Evolutionary conservation across 1,284 basidiomycete genomes (phyloP).

Genomic region (Ustilago shanxiensis): DNA sequence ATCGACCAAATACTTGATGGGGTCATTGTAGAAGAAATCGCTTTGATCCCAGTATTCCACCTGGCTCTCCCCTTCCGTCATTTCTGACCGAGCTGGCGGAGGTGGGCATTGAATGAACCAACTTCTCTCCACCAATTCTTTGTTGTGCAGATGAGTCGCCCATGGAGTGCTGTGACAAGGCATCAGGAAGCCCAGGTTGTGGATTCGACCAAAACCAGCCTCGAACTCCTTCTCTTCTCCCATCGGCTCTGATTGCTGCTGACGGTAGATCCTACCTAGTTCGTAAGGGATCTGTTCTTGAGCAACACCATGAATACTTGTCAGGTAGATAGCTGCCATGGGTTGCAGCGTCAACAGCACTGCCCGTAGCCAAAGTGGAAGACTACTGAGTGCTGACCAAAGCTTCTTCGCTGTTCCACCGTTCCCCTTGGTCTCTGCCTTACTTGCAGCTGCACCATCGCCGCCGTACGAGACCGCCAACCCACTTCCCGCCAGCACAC

Average conservation of each 20-base stretch:
- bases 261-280: conserved; percentile 29
- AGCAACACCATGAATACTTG: conserved; percentile 49
- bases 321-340: conserved; percentile 47
- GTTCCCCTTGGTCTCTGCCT: background rate
- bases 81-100: conserved; percentile 9
- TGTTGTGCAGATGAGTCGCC: conserved; percentile 85
- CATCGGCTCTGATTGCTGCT: conserved; percentile 34
- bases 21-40: conserved; percentile 83
- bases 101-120: conserved; percentile 64
- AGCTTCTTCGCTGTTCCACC: conserved; percentile 6
- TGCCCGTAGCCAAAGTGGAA: conserved; percentile 34
- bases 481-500: conserved; percentile 77
- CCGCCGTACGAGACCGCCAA: conserved; percentile 29
- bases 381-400: conserved; percentile 21
- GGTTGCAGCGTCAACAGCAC: conserved; percentile 45
- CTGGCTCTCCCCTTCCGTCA: conserved; percentile 14
- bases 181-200: conserved; percentile 85
- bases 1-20: conserved; percentile 76
- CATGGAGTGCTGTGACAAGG: conserved; percentile 99
- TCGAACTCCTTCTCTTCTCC: conserved; percentile 67
- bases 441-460: background rate
- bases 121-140: conserved; percentile 30
- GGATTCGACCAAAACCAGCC: conserved; percentile 54
- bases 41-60: conserved; percentile 84
- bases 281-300: conserved; percentile 54